Base-by-base conservation (phyloP, 768 basidiomycete species). In the Collybia mongolica region DNA sequence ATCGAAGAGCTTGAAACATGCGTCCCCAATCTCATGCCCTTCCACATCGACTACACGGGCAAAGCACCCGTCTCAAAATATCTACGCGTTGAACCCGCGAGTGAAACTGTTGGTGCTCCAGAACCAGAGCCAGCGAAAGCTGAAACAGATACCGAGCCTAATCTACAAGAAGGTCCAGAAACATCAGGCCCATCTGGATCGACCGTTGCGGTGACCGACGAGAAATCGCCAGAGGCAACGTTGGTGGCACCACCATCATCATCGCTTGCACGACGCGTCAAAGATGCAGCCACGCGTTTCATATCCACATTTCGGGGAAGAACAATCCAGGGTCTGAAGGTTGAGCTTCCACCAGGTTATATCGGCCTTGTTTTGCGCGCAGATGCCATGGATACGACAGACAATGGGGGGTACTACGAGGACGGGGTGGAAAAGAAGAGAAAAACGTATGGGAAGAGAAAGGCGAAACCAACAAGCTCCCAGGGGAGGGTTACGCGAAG, bases 11-110 rank as follows among this genome's bases (percentile, higher is more conserved):
- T 58, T 6, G 36, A 53, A n/a, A 50, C 55, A 62, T 82, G 79
- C 41, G 71, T 68, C 2, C 89, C 88, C 1, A 76, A 84, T 60
- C 75, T 94, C 24, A 90, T 94, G 88, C 91, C 91, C 4, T 93
- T 94, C 54, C 82, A 86, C 57, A 83, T 93, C 41, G 67, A 74
- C 11, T 82, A 90, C 65, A 72, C 76, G 8, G 91, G 91, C 0
- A 75, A 77, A 17, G 90, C 90, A 1, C 82, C 84, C 5, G 71
- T 93, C 15, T 86, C 85, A 3, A 84, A 85, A 5, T 93, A 84
- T 64, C 83, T 93, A 64, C 77, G 76, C 39, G 72, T 84, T 46
- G 76, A 75, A n/a, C 63, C 71, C n/a, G 63, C 72, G 7, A 62
- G 63, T 20, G 65, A 65, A 28, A 57, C 55, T 15, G 59, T 64